phyloP scores from a whole-genome alignment of 1,139 yeast genomes.

The Suhomyces guaymorum region DNA sequence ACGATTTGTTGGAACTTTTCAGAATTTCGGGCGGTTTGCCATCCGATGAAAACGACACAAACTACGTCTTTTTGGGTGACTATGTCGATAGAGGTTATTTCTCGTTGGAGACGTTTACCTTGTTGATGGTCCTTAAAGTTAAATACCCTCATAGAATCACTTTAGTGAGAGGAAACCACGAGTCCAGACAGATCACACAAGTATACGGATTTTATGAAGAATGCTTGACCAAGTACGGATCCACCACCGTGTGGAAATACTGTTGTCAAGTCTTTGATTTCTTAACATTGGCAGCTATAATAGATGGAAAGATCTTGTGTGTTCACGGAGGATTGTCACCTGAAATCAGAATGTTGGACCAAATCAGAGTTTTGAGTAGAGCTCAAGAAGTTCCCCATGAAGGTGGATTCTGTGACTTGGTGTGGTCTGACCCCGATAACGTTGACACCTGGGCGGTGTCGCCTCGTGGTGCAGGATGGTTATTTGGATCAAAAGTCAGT shows the following conservation, averaged over 20 bases:
- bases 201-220: conserved; percentile 93
- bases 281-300: conserved; percentile 87
- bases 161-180: conserved; percentile 91
- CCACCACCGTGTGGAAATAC: conserved; percentile 97
- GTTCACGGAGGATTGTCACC: conserved; percentile 98
- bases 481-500: conserved; percentile 90
- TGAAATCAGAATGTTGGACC: conserved; percentile 94
- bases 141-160: conserved; percentile 85
- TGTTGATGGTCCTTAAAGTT: conserved; percentile 87
- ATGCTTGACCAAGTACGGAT: conserved; percentile 87
- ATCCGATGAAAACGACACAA: conserved; percentile 42
- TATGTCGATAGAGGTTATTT: conserved; percentile 97
- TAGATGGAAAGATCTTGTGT: conserved; percentile 89
- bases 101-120: conserved; percentile 86
- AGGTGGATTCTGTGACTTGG: conserved; percentile 96
- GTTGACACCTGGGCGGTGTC: conserved; percentile 99
- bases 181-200: conserved; percentile 91
- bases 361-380: conserved; percentile 87
- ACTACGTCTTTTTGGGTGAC: conserved; percentile 87
- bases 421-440: conserved; percentile 98
- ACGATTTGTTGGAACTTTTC: conserved; percentile 87
- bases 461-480: conserved; percentile 98
- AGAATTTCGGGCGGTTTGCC: conserved; percentile 95
- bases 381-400: conserved; percentile 99
- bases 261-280: conserved; percentile 97